Percentiles rank a stretch among this genome's conserved stretches.
phyloP scores from a whole-genome alignment of 2,329 filamentous ascomycete genomes.

The Colletotrichum sp. region DNA sequence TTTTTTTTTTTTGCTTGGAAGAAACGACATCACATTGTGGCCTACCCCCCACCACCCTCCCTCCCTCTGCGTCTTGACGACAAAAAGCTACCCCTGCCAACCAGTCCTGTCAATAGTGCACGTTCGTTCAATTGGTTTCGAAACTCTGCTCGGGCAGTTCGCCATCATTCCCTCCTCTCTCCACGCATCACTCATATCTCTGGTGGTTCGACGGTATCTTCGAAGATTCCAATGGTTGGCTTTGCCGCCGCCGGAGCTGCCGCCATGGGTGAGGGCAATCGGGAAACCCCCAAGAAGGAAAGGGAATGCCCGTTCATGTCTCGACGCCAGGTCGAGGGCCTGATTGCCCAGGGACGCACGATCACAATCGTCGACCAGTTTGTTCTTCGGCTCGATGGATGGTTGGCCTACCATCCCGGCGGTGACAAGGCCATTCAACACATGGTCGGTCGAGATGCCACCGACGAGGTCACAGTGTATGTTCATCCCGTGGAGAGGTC shows the following conservation, averaged over 20 bases:
- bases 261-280: background rate
- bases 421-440: constrained; percentile 90
- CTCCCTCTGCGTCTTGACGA: background rate
- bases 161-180: background rate
- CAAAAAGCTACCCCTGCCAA: background rate
- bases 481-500: constrained; percentile 34
- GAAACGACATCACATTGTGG: background rate
- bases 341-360: constrained; percentile 82
- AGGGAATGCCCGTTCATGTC: constrained; percentile 13
- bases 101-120: background rate
- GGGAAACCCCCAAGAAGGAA: background rate
- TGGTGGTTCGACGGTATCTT: background rate
- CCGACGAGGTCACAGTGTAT: constrained; percentile 91
- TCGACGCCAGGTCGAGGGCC: constrained; percentile 68
- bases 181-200: background rate
- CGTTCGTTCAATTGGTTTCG: background rate
- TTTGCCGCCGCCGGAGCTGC: background rate
- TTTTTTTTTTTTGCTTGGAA: background rate
- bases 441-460: constrained; percentile 93
- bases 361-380: constrained; percentile 82
- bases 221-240: background rate
- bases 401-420: constrained; percentile 89
- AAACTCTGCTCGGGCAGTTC: background rate
- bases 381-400: constrained; percentile 87
- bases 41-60: background rate